phyloP scores from a whole-genome alignment of 257 asterid genomes.

The Misopates orontium region DNA sequence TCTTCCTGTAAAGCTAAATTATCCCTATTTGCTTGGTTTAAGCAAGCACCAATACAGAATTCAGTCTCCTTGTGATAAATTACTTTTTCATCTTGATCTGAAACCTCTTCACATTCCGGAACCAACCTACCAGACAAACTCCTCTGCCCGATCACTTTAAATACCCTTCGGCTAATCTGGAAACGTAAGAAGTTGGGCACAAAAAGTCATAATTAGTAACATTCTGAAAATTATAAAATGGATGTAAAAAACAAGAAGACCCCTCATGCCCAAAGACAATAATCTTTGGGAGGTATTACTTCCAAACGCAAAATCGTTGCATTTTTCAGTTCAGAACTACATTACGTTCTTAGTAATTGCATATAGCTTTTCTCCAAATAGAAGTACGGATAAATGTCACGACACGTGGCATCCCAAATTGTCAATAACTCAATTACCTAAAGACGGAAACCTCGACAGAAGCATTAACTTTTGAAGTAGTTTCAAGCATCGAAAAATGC shows the following conservation, averaged over 20 bases:
- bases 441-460: too few species aligned
- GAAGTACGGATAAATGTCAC: too few species aligned
- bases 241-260: too few species aligned
- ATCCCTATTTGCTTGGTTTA: slow-evolving; percentile 34
- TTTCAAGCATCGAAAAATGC: neutral
- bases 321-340: neutral
- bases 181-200: slow-evolving; percentile 17
- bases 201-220: too few species aligned
- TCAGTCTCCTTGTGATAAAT: slow-evolving; percentile 37
- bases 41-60: slow-evolving; percentile 28
- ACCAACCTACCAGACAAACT: slow-evolving; percentile 31
- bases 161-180: slow-evolving; percentile 87
- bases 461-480: too few species aligned
- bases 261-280: too few species aligned
- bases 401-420: too few species aligned
- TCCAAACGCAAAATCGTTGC: neutral
- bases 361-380: too few species aligned
- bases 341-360: neutral
- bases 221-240: too few species aligned
- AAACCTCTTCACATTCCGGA: slow-evolving; percentile 37
- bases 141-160: slow-evolving; percentile 55
- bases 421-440: too few species aligned
- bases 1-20: slow-evolving; percentile 40
- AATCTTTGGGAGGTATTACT: too few species aligned
- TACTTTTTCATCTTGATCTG: slow-evolving; percentile 41